Base-by-base conservation (phyloP, 352 stramenopile genomes). In the Sclerospora graminicola region DNA sequence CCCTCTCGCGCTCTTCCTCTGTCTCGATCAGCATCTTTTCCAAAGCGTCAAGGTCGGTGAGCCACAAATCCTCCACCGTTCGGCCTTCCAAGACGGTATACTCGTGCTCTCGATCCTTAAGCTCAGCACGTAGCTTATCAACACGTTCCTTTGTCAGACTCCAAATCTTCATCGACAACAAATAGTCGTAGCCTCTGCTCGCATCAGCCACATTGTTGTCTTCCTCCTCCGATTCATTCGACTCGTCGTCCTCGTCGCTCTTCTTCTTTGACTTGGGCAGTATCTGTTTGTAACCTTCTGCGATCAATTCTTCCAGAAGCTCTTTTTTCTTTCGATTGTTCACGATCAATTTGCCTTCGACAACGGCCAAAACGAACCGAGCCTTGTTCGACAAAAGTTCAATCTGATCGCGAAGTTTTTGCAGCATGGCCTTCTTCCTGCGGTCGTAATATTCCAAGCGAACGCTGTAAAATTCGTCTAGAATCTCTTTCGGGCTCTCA, bases 131-230 rank as follows among this genome's bases (percentile, higher is more conserved):
- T 6, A 98, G 66, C 7, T 76, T 82, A 30, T 96, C 75, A 3
- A 98, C 95, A 19, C 86, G 80, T 50, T 98, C 95, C 42, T 81
- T 84, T 13, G 92, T 98, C 41, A 98, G 58, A 28, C 81, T 97
- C 47, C 82, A 89, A 29, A 98, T 70, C 38, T 94, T 91, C 88
- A 98, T 97, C 34, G 84, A 97, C 23, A 98, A 54, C 21, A 98
- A 56, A 50, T 98, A 98, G 45, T 98, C 86, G 51, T 96, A 98
- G 34, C 88, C 84, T 44, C 57, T 63, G 36, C 49, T 55, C 5
- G 56, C 60, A 41, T 74, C 54, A 0, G 53, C 46, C 15, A 44
- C 38, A 27, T 62, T 66, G 4, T 38, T 48, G 4, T 84, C 73
- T 11, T 70, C 58, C 2, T 72, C 66, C 1, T 88, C 71, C 2